Conservation (phyloP, 306 rosid species). For the Pyrus communis region DNA sequence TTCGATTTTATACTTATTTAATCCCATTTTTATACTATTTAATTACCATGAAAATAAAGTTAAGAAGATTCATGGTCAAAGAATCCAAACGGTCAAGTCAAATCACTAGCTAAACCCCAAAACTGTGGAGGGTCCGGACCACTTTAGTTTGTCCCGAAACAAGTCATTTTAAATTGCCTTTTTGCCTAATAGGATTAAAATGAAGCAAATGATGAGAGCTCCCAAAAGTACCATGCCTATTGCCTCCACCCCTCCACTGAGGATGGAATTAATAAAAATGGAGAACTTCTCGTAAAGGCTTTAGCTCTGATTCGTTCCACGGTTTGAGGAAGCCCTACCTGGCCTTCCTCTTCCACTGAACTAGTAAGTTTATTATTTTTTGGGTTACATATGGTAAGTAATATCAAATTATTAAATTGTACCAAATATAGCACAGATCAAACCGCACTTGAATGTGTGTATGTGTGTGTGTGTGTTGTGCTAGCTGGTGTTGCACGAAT, state of each 20-base stretch:
- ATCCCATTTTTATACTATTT: background rate
- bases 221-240: background rate
- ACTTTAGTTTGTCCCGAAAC: constrained; percentile 7
- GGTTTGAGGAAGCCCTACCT: background rate
- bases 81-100: constrained; percentile 15
- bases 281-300: background rate
- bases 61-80: background rate
- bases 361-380: no score
- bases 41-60: background rate
- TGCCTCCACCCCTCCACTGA: constrained; percentile 5
- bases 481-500: constrained; percentile 18
- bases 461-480: background rate
- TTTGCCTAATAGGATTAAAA: background rate
- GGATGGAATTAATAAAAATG: background rate
- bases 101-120: constrained; percentile 1
- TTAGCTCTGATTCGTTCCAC: constrained; percentile 19
- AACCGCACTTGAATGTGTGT: constrained; percentile 5
- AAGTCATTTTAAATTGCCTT: background rate
- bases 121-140: constrained; percentile 15
- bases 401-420: background rate
- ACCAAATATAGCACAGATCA: background rate
- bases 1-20: background rate
- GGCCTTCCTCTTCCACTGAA: constrained; percentile 4
- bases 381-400: background rate
- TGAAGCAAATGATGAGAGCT: constrained; percentile 1